These are phyloP conservation scores for Cryptococcus jaspeensis DNA, from an alignment of 1,284 basidiomycete genomes.

Conservation along the genomic window DNA sequence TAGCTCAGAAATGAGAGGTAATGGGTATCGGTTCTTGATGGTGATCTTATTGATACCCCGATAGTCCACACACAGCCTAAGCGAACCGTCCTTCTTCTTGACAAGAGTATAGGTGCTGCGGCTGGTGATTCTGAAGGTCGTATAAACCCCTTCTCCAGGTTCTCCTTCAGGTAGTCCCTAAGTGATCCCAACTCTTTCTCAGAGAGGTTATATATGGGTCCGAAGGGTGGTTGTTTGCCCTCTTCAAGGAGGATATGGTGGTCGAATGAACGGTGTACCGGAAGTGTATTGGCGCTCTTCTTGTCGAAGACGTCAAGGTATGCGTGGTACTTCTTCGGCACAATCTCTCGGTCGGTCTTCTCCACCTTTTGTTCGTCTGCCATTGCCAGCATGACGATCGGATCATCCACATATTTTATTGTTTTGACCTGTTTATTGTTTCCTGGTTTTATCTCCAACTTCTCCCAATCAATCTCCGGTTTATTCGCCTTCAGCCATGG, in stretches of 20 bases:
- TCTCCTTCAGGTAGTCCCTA: slow-evolving; percentile 49
- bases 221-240: slow-evolving; percentile 43
- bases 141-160: slow-evolving; percentile 48
- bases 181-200: slow-evolving; percentile 48
- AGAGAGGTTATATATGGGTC: slow-evolving; percentile 48
- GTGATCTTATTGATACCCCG: slow-evolving; percentile 26
- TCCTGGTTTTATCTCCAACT: no score
- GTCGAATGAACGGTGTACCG: slow-evolving; percentile 34
- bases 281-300: slow-evolving; percentile 29
- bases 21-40: slow-evolving; percentile 26
- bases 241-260: slow-evolving; percentile 17
- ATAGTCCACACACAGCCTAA: slow-evolving; percentile 22
- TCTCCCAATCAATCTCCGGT: no score
- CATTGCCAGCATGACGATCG: no score
- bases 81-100: slow-evolving; percentile 55
- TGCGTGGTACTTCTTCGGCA: slow-evolving; percentile 21
- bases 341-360: not conserved
- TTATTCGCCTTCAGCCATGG: no score
- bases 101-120: slow-evolving; percentile 54
- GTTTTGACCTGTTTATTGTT: no score
- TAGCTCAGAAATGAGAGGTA: slow-evolving; percentile 28
- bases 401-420: no score
- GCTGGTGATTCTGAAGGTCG: slow-evolving; percentile 34
- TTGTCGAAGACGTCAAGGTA: slow-evolving; percentile 37
- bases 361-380: no score